Percentiles rank a stretch among this genome's conserved stretches.
phyloP scores from a whole-genome alignment of 2,329 filamentous ascomycete genomes.

The Paramyrothecium sp. region DNA sequence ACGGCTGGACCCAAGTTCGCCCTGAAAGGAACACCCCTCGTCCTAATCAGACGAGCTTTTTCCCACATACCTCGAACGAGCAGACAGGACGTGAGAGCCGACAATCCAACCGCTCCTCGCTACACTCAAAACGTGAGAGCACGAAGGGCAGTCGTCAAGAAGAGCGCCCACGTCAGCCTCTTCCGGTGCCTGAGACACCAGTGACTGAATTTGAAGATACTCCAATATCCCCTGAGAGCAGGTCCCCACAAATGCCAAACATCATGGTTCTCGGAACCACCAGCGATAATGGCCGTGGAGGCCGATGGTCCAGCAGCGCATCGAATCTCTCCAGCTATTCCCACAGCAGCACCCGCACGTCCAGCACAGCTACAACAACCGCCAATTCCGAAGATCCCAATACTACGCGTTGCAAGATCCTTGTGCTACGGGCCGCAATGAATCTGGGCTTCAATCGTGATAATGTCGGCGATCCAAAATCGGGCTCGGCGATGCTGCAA shows the following conservation, averaged over 20 bases:
- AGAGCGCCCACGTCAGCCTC: constrained; percentile 47
- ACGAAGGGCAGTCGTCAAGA: constrained; percentile 44
- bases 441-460: constrained; percentile 76
- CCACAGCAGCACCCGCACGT: constrained; percentile 63
- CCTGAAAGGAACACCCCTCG: constrained; percentile 84
- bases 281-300: constrained; percentile 56
- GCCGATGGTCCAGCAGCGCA: constrained; percentile 79
- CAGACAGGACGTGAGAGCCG: constrained; percentile 46
- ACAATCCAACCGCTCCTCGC: constrained; percentile 48
- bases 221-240: constrained; percentile 76
- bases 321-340: constrained; percentile 80
- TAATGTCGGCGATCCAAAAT: constrained; percentile 40
- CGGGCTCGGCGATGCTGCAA: constrained; percentile 58
- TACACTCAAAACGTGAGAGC: constrained; percentile 52
- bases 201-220: constrained; percentile 95
- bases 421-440: constrained; percentile 82
- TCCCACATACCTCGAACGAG: constrained; percentile 49
- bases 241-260: constrained; percentile 74
- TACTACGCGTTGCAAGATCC: constrained; percentile 71
- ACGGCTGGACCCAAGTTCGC: constrained; percentile 86
- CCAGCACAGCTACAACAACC: constrained; percentile 71
- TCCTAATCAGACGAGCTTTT: constrained; percentile 75
- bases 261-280: constrained; percentile 81
- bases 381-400: constrained; percentile 72
- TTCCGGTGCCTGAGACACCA: constrained; percentile 76